These are phyloP conservation scores for Thuja plicata DNA, from an alignment of 83 land plant genomes.

Conservation along the genomic window DNA sequence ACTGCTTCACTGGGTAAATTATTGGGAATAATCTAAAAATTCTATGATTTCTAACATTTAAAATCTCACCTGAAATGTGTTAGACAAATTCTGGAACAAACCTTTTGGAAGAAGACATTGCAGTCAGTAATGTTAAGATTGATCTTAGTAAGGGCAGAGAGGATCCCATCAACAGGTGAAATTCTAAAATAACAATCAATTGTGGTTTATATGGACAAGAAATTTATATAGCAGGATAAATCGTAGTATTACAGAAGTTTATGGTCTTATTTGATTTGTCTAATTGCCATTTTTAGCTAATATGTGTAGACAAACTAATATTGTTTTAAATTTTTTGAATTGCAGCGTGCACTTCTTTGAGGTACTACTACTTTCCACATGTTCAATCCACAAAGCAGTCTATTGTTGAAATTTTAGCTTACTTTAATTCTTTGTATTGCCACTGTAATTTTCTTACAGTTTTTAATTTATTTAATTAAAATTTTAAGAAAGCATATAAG, in stretches of 20 bases:
- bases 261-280: background rate
- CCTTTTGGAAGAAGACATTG: slow-evolving; percentile 81
- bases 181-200: slow-evolving; percentile 18
- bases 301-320: background rate
- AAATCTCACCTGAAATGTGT: background rate
- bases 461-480: background rate
- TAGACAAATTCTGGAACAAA: slow-evolving; percentile 48
- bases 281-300: background rate
- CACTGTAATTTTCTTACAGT: slow-evolving; percentile 2
- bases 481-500: background rate
- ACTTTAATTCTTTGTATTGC: background rate
- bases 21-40: background rate
- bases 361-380: background rate
- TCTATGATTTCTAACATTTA: background rate
- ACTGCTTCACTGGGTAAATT: background rate
- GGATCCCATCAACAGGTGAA: slow-evolving; percentile 81
- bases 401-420: background rate
- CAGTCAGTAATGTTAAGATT: slow-evolving; percentile 83
- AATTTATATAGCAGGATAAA: background rate
- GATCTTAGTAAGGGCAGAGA: slow-evolving; percentile 85
- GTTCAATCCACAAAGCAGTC: background rate
- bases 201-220: background rate
- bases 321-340: background rate
- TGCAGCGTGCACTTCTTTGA: slow-evolving; percentile 14
- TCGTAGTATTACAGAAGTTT: background rate